A percentile compares a stretch with the other conserved stretches of the same genome.
Conservation (phyloP, 305 asterid genomes). For the Solanum hybrid region DNA sequence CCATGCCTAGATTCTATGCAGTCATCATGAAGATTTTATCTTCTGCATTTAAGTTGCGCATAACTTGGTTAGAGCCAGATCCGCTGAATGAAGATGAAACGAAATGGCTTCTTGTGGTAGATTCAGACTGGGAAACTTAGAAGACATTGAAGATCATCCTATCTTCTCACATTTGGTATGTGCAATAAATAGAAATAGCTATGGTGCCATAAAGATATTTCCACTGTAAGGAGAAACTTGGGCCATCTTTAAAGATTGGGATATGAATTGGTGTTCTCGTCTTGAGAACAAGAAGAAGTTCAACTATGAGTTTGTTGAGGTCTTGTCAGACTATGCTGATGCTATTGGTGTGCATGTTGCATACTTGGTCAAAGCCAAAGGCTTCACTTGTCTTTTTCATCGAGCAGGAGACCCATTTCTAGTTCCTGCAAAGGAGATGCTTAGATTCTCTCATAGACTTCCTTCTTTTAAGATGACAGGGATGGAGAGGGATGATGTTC, state of each 20-base stretch:
- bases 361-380: slow-evolving; percentile 28
- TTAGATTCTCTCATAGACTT: slow-evolving; percentile 43
- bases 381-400: slow-evolving; percentile 21
- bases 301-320: slow-evolving; percentile 39
- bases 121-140: slow-evolving; percentile 29
- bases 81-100: slow-evolving; percentile 23
- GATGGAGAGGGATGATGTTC: slow-evolving; percentile 17
- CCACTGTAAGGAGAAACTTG: slow-evolving; percentile 50
- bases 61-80: slow-evolving; percentile 49
- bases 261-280: slow-evolving; percentile 24
- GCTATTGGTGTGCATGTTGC: slow-evolving; percentile 27
- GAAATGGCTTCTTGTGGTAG: slow-evolving; percentile 43
- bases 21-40: slow-evolving; percentile 16
- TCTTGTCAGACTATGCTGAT: slow-evolving; percentile 22
- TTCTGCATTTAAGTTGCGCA: slow-evolving; percentile 17
- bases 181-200: slow-evolving; percentile 13
- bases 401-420: slow-evolving; percentile 6
- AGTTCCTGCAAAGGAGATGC: slow-evolving; percentile 17
- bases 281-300: slow-evolving; percentile 2
- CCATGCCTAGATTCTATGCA: slow-evolving; percentile 60
- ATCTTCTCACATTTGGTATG: slow-evolving; percentile 41
- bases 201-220: slow-evolving; percentile 13
- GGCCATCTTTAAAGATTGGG: slow-evolving; percentile 52
- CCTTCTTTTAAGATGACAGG: slow-evolving; percentile 26
- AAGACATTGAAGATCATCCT: slow-evolving; percentile 16